Evolutionary conservation across 2,329 filamentous ascomycete genomes (phyloP).

Genomic region (Neonectria neomacrospora): DNA sequence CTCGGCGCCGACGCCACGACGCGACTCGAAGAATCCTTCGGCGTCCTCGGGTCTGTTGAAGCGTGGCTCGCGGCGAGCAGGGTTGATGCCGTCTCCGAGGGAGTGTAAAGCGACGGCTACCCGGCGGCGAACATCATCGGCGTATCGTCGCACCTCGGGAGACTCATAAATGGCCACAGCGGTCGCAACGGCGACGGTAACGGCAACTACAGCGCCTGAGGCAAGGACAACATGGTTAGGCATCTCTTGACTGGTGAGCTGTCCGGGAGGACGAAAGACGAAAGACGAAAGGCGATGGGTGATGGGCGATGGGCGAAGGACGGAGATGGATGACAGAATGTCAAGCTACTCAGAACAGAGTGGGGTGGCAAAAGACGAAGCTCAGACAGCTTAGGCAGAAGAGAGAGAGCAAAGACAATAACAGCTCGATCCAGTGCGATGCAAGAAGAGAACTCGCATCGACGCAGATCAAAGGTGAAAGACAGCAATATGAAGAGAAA

Average conservation of each 20-base stretch:
- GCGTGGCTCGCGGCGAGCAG: slow-evolving; percentile 61
- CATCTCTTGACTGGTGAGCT: slow-evolving; percentile 51
- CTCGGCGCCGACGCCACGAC: slow-evolving; percentile 54
- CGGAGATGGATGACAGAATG: not conserved
- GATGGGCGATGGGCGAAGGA: slow-evolving; percentile 1
- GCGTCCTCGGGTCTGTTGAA: slow-evolving; percentile 76
- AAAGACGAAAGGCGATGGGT: not conserved
- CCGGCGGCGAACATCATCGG: slow-evolving; percentile 69
- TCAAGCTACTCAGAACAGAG: slow-evolving; percentile 1
- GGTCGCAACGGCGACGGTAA: slow-evolving; percentile 66
- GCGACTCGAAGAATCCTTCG: slow-evolving; percentile 69
- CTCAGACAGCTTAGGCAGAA: not conserved
- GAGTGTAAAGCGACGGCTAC: slow-evolving; percentile 70
- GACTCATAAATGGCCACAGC: slow-evolving; percentile 72
- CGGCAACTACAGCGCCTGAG: slow-evolving; percentile 68
- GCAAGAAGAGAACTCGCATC: slow-evolving; percentile 3
- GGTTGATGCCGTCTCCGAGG: slow-evolving; percentile 67
- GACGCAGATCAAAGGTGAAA: slow-evolving; percentile 6
- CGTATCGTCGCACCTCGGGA: slow-evolving; percentile 70
- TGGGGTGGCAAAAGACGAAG: slow-evolving; percentile 12
- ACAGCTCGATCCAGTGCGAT: slow-evolving; percentile 11
- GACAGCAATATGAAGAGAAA: slow-evolving; percentile 10
- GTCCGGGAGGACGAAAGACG: slow-evolving; percentile 7
- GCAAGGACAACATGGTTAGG: slow-evolving; percentile 67
- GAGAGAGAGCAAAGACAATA: not conserved